phyloP scores from a whole-genome alignment of 768 basidiomycete species.

The Pholiota conissans region DNA sequence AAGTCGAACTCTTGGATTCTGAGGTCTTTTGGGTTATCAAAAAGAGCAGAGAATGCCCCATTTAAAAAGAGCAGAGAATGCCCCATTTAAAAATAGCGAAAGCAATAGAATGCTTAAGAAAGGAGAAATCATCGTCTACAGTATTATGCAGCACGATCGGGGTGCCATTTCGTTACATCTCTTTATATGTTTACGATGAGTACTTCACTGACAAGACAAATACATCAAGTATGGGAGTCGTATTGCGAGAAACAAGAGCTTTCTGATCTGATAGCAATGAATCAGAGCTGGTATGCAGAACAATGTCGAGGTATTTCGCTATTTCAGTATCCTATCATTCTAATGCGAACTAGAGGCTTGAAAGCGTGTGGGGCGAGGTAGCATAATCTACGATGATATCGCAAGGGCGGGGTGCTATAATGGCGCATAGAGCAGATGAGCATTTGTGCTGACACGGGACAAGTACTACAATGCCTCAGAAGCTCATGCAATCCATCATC shows the following conservation, averaged over 20 bases:
- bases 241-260: neutral
- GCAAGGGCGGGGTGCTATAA: neutral
- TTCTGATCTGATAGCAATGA: neutral
- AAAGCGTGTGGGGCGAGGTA: neutral
- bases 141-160: neutral
- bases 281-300: neutral
- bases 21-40: constrained; percentile 1
- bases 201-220: neutral
- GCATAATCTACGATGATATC: neutral
- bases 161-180: neutral
- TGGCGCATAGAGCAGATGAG: neutral
- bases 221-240: neutral
- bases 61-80: neutral
- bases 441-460: neutral
- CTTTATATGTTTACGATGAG: neutral
- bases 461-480: too few species aligned
- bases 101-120: neutral
- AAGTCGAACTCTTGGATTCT: constrained; percentile 20
- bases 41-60: neutral
- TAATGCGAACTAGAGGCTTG: neutral
- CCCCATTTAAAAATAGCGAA: neutral
- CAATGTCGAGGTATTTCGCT: neutral
- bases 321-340: neutral
- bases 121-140: neutral
- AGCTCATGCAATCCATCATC: too few species aligned